These are phyloP conservation scores for Vanrija humicola DNA, from an alignment of 1,284 basidiomycete species.

Conservation along the genomic window DNA sequence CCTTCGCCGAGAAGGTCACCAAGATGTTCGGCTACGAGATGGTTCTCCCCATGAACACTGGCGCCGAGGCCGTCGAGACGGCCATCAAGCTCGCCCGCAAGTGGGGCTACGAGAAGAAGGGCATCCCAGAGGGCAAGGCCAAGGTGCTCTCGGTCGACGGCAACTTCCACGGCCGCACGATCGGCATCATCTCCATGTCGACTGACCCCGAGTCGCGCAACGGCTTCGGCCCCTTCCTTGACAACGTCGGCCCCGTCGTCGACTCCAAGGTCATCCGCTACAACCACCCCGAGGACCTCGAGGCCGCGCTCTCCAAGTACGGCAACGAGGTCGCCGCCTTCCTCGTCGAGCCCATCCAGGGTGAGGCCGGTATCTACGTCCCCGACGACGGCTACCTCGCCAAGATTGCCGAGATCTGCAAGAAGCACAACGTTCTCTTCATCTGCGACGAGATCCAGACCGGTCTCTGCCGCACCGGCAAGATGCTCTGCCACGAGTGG, in stretches of 20 bases:
- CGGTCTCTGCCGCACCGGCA: constrained; percentile 51
- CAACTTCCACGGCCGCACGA: constrained; percentile 94
- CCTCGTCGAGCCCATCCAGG: constrained; percentile 96
- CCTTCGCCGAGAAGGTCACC: constrained; percentile 82
- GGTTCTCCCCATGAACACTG: constrained; percentile 99
- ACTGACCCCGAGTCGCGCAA: constrained; percentile 86
- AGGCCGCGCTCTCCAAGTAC: constrained; percentile 73
- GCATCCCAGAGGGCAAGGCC: constrained; percentile 75
- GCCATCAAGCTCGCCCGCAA: constrained; percentile 73
- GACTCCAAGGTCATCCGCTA: constrained; percentile 65
- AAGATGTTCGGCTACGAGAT: constrained; percentile 84
- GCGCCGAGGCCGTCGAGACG: constrained; percentile 96
- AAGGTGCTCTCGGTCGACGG: constrained; percentile 81
- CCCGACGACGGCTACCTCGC: constrained; percentile 85
- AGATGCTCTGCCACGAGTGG: constrained; percentile 74
- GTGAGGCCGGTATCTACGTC: constrained; percentile 93
- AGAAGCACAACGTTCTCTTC: constrained; percentile 86
- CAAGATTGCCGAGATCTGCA: constrained; percentile 75
- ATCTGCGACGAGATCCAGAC: constrained; percentile 99
- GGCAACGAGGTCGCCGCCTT: constrained; percentile 87
- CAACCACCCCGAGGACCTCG: constrained; percentile 76
- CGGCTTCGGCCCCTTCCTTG: constrained; percentile 88
- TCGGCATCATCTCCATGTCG: constrained; percentile 89
- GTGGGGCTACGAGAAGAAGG: constrained; percentile 86
- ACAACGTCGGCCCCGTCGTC: constrained; percentile 70